Percentiles rank a stretch among this genome's conserved stretches.
These are phyloP conservation scores for Taphrina pruni DNA, from an alignment of 1,139 yeast genomes.

Conservation along the genomic window DNA sequence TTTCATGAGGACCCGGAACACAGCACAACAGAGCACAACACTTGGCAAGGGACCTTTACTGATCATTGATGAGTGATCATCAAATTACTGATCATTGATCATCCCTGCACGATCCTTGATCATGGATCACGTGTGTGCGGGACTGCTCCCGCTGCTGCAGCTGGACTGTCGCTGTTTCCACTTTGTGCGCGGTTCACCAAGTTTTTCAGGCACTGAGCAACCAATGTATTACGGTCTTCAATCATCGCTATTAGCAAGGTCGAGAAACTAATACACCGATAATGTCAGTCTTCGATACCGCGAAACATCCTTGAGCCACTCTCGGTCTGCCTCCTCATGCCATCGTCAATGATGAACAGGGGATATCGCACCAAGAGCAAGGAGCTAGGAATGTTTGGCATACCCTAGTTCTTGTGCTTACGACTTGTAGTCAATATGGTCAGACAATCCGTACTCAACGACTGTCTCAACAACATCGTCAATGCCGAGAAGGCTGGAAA, in stretches of 20 bases:
- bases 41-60: not conserved
- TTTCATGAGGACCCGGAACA: too few species aligned
- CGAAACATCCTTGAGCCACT: slow-evolving; percentile 21
- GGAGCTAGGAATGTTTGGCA: slow-evolving; percentile 36
- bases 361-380: slow-evolving; percentile 16
- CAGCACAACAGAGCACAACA: too few species aligned
- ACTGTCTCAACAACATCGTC: slow-evolving; percentile 97
- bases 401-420: slow-evolving; percentile 37
- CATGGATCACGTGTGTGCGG: slow-evolving; percentile 5
- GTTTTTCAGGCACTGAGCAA: slow-evolving; percentile 8
- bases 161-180: slow-evolving; percentile 1
- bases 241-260: slow-evolving; percentile 22
- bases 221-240: not conserved
- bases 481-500: slow-evolving; percentile 99
- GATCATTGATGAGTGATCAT: not conserved
- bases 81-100: not conserved
- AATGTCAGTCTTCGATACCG: slow-evolving; percentile 15
- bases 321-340: slow-evolving; percentile 9
- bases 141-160: slow-evolving; percentile 21
- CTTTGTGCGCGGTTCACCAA: not conserved
- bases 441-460: slow-evolving; percentile 83
- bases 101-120: not conserved
- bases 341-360: not conserved
- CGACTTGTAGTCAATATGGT: slow-evolving; percentile 32
- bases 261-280: slow-evolving; percentile 19